Base-by-base conservation (phyloP, 345 rosid species). In the Noccaea bulbosa region DNA sequence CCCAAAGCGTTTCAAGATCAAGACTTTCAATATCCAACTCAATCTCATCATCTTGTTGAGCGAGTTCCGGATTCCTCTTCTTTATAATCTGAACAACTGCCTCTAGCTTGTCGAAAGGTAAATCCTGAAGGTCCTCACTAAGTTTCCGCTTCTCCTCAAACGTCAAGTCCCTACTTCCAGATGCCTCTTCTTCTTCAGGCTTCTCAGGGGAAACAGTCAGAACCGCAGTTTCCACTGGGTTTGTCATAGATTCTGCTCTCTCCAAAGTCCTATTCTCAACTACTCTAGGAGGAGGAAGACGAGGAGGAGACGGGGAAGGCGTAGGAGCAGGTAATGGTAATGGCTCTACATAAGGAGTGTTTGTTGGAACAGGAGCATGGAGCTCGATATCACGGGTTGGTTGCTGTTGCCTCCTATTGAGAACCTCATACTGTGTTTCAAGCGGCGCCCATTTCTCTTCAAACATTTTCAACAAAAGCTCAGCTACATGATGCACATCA, bases 1-100 rank as follows among this genome's bases (percentile, higher is more conserved):
- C 96, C 99, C 96, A 94, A 65, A 91, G 90, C 8, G 96, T 94
- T 67, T 86, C 82, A 11, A 77, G 78, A 77, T 91, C 97, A 69
- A 94, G 86, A 78, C 78, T 79, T 56, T 89, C 97, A 58, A 94
- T 88, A 64, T 94, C 99, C 37, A 94, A 78, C 77, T 91, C 99
- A 78, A 94, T 85, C 81, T 91, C 99, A 78, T 89, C 95, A 14
- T 91, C 95, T 69, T 88, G 83, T 71, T 83, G 89, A 52, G 78
- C 79, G 41, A 91, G 87, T 17, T 79, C 86, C 22, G 88, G 84
- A 58, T 83, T 94, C 58, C 89, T 83, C 79, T 83, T 88, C 82
- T 80, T 94, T 65, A 94, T 89, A 68, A 91, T 94, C 80, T 87
- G 90, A 49, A 94, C 95, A 52, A 89, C 80, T 8, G 71, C 70